Base-by-base conservation (phyloP, 106 monocot species). In the Allium cepa region DNA sequence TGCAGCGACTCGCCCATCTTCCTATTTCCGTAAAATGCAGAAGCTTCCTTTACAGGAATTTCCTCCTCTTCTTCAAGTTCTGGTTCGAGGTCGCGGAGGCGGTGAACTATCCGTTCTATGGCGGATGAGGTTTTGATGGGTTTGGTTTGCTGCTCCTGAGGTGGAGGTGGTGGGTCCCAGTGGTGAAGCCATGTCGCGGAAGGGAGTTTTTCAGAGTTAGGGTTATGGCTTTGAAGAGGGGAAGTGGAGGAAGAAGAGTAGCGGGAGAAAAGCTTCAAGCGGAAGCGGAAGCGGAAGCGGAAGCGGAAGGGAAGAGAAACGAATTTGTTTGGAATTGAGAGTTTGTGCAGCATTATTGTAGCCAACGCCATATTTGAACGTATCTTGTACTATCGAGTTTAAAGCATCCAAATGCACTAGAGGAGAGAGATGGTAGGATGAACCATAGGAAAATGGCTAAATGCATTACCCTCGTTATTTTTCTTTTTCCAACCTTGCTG, bases 91-190 rank as follows among this genome's bases (percentile, higher is more conserved):
- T 74, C 90, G 2, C 97, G 92, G 7, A 97, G 80, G 5, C 97
- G 84, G 64, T 92, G 83, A 17, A 97, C 92, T 57, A 97, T 97
- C 64, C 92, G 63, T 66, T 90, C 97, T 17, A 97, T 84, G 58
- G 96, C 73, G 28, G 68, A 15, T 2, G 62, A 36, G 56, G 59
- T 11, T 17, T 69, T 47, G 47, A 49, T 51, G 36, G 36, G 36
- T 12, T 66, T 75, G 6, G 73, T 49, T 9, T 60, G 48, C 3
- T 61, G 50, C 26, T 55, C 13, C 3, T 77, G 55, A 0, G 59
- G 15, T 15, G 69, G 46, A 6, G 66, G 66, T 49, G 51, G 10
- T 14, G 67, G 67, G 51, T 67, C 64, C 64, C 64, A 64, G 3
- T 64, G 64, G 47, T 48, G 9, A 0, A 64, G 48, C 64, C 67